Base-by-base conservation (phyloP, 2,329 filamentous ascomycete species). In the Paecilomyces sp. region DNA sequence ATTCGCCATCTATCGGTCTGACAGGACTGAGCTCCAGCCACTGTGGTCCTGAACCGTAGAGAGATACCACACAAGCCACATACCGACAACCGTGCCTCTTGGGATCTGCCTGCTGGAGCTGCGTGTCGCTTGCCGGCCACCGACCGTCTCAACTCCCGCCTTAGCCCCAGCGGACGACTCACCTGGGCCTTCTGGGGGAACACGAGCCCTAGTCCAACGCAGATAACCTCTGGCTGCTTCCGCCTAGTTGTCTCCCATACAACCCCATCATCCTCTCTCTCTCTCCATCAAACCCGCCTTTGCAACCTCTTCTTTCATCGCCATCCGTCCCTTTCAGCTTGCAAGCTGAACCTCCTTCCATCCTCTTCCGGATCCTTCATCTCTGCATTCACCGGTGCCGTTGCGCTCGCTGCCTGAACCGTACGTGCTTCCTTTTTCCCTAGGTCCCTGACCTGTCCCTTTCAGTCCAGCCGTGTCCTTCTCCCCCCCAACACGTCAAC, bases 231-330 rank as follows among this genome's bases (percentile, higher is more conserved):
- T 62, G 34, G 41, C 5, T 57, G 56, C 56, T 57, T 57, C 36
- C 56, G 56, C 56, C 56, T 51, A 57, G 36, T 52, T 52, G 56
- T 57, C 56, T 51, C 24, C 47, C 41, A 57, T 52, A 41, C 61
- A 58, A 57, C 56, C 59, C 65, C 57, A 59, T 54, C 57, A 22
- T 22, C 22, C 22, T 22, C 57, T 60, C 57, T 62, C 57, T 62
- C 57, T 60, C 59, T 57, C 54, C 67, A 69, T 68, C 70, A 72
- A 66, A 67, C 68, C 64, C 64, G 66, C 60, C 60, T 65, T 62
- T 59, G 59, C 64, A 57, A 28, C 59, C 58, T 62, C 57, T 58
- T 62, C 55, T 58, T 57, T 65, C 65, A 66, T 64, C 62, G 66
- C 58, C 60, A 61, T 63, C 60, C 67, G 67, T 65, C 64, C 69